Evolutionary conservation across 495 filamentous ascomycete species (phyloP).

Genomic region (Neurospora africana): DNA sequence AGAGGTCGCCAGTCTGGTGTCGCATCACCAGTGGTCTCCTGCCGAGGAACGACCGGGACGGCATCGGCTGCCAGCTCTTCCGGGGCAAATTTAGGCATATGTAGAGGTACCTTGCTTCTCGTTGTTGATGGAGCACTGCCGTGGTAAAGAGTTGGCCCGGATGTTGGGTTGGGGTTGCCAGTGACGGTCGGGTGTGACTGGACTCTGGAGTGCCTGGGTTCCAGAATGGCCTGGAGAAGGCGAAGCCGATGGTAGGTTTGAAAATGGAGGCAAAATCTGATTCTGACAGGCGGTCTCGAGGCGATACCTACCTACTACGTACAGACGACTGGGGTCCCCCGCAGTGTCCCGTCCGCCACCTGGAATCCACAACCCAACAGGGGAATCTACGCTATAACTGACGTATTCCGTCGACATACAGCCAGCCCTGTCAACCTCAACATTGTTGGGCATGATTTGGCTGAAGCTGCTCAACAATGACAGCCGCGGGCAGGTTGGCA

Average conservation of each 20-base stretch:
- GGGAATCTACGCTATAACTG: neutral
- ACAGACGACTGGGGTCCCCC: neutral
- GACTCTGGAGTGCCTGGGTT: neutral
- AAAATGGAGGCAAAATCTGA: neutral
- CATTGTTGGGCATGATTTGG: neutral
- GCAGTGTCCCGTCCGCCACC: neutral
- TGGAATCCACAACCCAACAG: neutral
- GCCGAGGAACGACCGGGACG: constrained; percentile 14
- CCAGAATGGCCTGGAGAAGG: neutral
- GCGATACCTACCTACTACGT: neutral
- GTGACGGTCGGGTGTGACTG: neutral
- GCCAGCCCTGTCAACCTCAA: neutral
- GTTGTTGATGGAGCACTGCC: neutral
- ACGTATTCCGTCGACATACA: neutral
- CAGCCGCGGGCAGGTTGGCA: neutral
- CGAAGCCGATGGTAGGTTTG: neutral
- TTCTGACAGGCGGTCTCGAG: neutral
- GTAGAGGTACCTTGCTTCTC: neutral
- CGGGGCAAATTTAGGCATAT: constrained; percentile 10
- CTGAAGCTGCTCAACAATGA: neutral
- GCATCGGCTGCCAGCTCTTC: constrained; percentile 24
- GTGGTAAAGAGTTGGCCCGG: neutral
- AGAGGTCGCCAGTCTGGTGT: constrained; percentile 37
- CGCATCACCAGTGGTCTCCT: constrained; percentile 11
- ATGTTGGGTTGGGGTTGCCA: neutral